Base-by-base conservation (phyloP, 148 eudicot genomes). In the Vaccinium vitisidaea region DNA sequence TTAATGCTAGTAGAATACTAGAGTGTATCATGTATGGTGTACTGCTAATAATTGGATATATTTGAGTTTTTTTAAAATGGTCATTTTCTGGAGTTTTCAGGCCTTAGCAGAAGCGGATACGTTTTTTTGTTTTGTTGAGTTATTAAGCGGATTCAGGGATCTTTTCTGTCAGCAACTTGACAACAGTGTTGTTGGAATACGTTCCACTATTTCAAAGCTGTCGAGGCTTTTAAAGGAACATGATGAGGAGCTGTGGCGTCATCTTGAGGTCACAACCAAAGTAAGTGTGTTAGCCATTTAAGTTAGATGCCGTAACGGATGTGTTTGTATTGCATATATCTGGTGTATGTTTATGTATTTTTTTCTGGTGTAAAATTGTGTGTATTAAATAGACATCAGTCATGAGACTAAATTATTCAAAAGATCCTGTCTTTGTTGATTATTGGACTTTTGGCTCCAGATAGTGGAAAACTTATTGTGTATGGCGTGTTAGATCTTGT, bases 211-310 rank as follows among this genome's bases (percentile, higher is more conserved):
- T 89, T 85, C 98, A 74, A 97, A 89, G 84, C 83, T 97, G 89
- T 97, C 99, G 71, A 83, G 79, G 84, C 91, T 95, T 82, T 83
- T 97, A 69, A 97, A 93, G 88, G 95, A 97, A 82, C 98, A 97
- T 83, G 99, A 97, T 82, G 98, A 97, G 88, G 99, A 97, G 85
- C 94, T 97, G 32, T 97, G 99, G 98, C 98, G 99, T 55, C 99
- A 97, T 89, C 95, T 97, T 88, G 99, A 97, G 87, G 89, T 95
- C 85, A 94, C 98, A 77, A 94, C 98, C 83, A 95, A 97, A 90
- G 98, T 95, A 91, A 90, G 92, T 52, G 25, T 71, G 30, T 23
- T 75, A 65, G 74, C 80, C 55, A 76, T 79, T 69, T 73, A 32
- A 13, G 53, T 39, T 39, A 69, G 67, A 39, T 80, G 82, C 27